Evolutionary conservation across 306 rosid genomes (phyloP).

Genomic region (Citrullus colocynthis): DNA sequence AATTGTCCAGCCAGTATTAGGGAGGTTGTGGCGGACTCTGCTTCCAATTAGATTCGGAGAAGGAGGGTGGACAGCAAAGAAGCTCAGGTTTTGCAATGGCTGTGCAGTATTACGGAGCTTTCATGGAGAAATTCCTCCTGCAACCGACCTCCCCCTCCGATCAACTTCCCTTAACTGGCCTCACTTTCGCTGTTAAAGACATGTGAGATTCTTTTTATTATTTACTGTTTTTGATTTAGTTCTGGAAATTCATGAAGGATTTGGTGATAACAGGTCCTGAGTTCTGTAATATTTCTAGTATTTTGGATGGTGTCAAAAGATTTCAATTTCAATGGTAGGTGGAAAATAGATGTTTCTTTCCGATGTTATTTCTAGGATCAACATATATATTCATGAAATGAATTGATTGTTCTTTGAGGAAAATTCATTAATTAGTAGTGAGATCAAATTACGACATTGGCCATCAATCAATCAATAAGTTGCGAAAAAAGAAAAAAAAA

Average conservation of each 20-base stretch:
- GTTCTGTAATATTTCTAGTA: not conserved
- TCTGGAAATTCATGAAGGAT: not conserved
- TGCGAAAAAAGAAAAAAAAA: too few species aligned
- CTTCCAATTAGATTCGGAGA: not conserved
- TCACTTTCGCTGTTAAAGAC: constrained; percentile 86
- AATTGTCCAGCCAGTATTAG: not conserved
- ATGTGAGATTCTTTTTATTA: constrained; percentile 32
- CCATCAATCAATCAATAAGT: too few species aligned
- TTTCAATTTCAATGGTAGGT: not conserved
- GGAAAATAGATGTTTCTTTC: not conserved
- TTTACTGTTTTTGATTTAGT: not conserved
- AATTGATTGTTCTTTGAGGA: not conserved
- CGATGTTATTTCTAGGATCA: not conserved
- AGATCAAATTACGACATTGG: too few species aligned
- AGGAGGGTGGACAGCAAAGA: not conserved
- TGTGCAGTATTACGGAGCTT: constrained; percentile 44
- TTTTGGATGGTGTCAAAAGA: not conserved
- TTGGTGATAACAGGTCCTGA: not conserved
- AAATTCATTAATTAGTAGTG: not conserved
- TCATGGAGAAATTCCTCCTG: constrained; percentile 52
- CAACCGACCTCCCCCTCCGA: constrained; percentile 31
- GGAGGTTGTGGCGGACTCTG: not conserved
- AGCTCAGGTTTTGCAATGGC: constrained; percentile 23
- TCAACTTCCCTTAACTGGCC: constrained; percentile 49
- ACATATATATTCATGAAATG: not conserved